Evolutionary conservation across 306 rosid species (phyloP), one percentile per base, ranked within the genome.

Genomic region (Citrullus colocynthis): DNA sequence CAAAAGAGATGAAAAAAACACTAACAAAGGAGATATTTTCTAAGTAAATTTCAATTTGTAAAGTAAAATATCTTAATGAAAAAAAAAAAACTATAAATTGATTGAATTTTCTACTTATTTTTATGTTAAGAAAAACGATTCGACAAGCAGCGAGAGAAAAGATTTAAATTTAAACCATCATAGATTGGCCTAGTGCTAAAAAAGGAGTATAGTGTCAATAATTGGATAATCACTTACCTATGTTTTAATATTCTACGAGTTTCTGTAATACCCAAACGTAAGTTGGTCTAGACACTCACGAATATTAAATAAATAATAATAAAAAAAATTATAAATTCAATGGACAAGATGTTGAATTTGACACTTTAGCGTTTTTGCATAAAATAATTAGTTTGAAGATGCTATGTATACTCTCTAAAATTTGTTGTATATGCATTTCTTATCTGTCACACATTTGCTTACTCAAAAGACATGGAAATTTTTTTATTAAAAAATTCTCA

Each of bases 381-480:
- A 69, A 20, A 71, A 55, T 55, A 18, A 34, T 55, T 63, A 63
- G 57, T 12, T 71, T 3, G 21, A 45, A 21, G 58, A 24, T 64
- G 49, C 36, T 34, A 58, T 58, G 4, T 58, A 58, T 9, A 58
- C 20, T 15, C 59, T 54, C 59, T n/a, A 34, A 21, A 6, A 32
- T 30, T 17, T 18, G 32, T 42, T 67, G 55, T 67, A 39, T 48
- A 70, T 70, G 75, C 75, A 70, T 45, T 36, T 70, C 75, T 45
- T 44, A 70, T 42, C 75, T 70, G 75, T 70, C 75, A 20, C 41
- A 70, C 75, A 44, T 70, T 70, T 44, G 75, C 12, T 45, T n/a
- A 24, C 57, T 48, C 57, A 45, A 70, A 67, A 21, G 57, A 13
- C 39, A 71, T 71, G 12, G 12, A 6, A 12, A 6, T 70, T 70